Evolutionary conservation across 2,329 filamentous ascomycete genomes (phyloP), one percentile per base, ranked within the genome.

Genomic region (Penicillium brevicompactum): DNA sequence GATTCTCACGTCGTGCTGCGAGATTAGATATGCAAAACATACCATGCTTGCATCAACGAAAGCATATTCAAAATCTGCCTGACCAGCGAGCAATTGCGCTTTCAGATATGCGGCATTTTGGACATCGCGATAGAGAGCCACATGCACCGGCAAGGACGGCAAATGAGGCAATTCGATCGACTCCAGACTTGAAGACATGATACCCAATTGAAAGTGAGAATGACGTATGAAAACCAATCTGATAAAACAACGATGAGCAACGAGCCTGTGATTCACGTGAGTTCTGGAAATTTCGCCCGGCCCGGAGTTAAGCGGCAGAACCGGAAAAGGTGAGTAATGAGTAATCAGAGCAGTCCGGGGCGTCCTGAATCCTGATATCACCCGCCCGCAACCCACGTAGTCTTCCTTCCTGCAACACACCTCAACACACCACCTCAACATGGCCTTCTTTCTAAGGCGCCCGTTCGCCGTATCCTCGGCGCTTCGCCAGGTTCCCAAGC

Each of bases 61-160:
- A 32, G 92, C 92, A 79, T 97, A 97, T 74, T 97, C 92, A 66
- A 92, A 97, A 8, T 88, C 87, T 10, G 84, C 69, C 70, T 97
- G 96, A 49, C 90, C 89, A 5, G 85, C 83, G n/a, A 97, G 80
- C 5, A 99, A 84, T 76, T 97, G 92, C 64, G 87, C 81, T 49
- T 92, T 88, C 42, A 99, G 80, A 68, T 88, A 92, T 1, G 83
- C 75, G 10, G 91, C 84, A 72, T 99, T 99, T 58, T 83, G 72
- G 53, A 97, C 84, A 70, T 90, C 78, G 21, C 80, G 83, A 78
- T 94, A 97, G 31, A 96, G 78, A 42, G 85, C 87, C 47, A 91
- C 76, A 73, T 94, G 87, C 30, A 96, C 79, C 6, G 84, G 81
- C 70, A 91, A 80, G 27, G 80, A 78, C 6, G 91, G 89, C 42